Conservation (phyloP, 2,329 filamentous ascomycete genomes). For the Cladosporium phlei region DNA sequence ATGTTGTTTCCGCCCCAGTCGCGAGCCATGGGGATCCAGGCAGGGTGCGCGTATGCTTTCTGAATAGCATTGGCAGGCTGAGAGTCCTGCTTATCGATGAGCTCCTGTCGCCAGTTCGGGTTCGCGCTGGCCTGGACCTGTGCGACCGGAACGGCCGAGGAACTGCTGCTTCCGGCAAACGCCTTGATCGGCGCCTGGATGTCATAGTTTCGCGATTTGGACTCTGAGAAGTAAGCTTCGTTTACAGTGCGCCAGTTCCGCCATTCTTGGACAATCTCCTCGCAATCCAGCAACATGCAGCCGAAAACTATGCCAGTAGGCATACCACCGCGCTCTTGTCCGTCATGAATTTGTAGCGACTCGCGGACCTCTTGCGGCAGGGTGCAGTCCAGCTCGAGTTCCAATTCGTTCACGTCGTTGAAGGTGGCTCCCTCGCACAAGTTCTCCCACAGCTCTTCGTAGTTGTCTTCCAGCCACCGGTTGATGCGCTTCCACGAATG, state of each 20-base stretch:
- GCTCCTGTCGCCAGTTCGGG: conserved; percentile 72
- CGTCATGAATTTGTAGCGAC: conserved; percentile 84
- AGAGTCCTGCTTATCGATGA: conserved; percentile 78
- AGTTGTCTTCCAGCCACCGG: conserved; percentile 88
- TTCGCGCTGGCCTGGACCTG: conserved; percentile 37
- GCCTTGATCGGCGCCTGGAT: conserved; percentile 65
- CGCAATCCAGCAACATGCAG: conserved; percentile 93
- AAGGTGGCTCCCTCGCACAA: conserved; percentile 84
- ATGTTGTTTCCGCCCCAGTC: conserved; percentile 99
- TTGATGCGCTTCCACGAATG: conserved; percentile 97
- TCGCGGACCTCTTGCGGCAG: conserved; percentile 90
- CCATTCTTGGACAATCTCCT: conserved; percentile 98
- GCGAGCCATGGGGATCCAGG: conserved; percentile 91
- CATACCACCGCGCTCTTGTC: conserved; percentile 88
- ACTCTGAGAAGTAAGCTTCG: conserved; percentile 71
- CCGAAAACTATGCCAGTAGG: conserved; percentile 92
- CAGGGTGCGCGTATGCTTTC: conserved; percentile 86
- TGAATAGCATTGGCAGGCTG: conserved; percentile 83
- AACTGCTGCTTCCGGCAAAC: conserved; percentile 57
- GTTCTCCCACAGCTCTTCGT: conserved; percentile 90
- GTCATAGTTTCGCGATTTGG: conserved; percentile 44
- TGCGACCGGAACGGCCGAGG: conserved; percentile 44
- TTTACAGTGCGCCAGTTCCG: conserved; percentile 94
- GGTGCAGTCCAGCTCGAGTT: conserved; percentile 91
- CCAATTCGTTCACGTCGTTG: conserved; percentile 94